Percentiles rank a stretch among this genome's conserved stretches.
Evolutionary conservation across 176 grass and related monocot genomes (phyloP).

Genomic region (Neostapfia colusana): DNA sequence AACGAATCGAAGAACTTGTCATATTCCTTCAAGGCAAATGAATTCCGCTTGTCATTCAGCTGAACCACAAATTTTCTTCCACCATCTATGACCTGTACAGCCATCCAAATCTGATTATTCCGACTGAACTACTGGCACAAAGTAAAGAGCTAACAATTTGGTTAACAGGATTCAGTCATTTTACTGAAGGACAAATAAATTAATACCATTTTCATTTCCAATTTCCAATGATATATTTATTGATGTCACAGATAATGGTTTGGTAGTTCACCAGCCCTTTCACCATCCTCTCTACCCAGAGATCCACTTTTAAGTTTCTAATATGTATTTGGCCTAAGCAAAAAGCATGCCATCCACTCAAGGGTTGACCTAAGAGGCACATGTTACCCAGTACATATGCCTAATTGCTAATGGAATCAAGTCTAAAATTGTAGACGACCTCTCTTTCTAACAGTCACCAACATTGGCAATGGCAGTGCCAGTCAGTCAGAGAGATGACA

Average conservation of each 20-base stretch:
- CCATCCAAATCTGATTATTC: constrained; percentile 19
- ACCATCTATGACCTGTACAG: constrained; percentile 54
- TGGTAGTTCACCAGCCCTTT: not conserved
- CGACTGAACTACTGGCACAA: constrained; percentile 3
- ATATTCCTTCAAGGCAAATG: constrained; percentile 41
- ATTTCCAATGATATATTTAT: not conserved
- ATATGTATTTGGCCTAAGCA: not conserved
- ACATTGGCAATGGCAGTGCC: not conserved
- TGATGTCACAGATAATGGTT: not conserved
- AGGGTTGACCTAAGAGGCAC: not conserved
- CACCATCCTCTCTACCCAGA: not conserved
- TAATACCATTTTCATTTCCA: not conserved
- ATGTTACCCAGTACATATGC: not conserved
- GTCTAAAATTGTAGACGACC: not conserved
- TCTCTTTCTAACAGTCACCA: not conserved
- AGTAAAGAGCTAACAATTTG: not conserved
- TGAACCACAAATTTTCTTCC: constrained; percentile 58
- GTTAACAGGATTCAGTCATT: not conserved
- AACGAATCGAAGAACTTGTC: constrained; percentile 27
- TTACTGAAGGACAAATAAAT: constrained; percentile 1
- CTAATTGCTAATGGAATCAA: not conserved
- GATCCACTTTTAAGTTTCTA: not conserved
- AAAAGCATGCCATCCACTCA: not conserved
- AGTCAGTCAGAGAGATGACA: not conserved
- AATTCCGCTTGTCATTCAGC: constrained; percentile 65